These are phyloP conservation scores for Fusarium drepaniforme DNA, from an alignment of 2,329 filamentous ascomycete species.

Conservation along the genomic window DNA sequence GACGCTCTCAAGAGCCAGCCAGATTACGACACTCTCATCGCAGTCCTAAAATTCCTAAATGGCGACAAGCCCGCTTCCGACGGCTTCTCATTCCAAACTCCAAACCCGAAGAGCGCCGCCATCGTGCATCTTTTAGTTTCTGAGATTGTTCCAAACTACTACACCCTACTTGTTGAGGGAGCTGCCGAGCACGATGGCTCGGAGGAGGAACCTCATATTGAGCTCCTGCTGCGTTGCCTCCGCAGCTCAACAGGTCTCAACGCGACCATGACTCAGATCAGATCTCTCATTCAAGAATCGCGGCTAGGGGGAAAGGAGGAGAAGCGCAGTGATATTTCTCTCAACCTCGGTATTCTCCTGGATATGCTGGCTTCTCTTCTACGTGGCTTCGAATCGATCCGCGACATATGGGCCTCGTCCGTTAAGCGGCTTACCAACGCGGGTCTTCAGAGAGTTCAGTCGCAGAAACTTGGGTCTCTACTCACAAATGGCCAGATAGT, in stretches of 20 bases:
- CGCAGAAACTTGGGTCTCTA: constrained; percentile 55
- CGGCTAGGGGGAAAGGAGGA: constrained; percentile 53
- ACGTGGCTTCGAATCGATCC: constrained; percentile 50
- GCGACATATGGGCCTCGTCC: constrained; percentile 54
- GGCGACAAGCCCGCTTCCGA: constrained; percentile 33
- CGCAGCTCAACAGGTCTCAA: constrained; percentile 82
- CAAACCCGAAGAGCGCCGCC: constrained; percentile 77
- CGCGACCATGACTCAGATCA: constrained; percentile 78
- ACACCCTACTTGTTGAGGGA: constrained; percentile 71
- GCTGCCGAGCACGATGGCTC: constrained; percentile 33
- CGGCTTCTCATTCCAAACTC: constrained; percentile 49
- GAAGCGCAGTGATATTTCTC: constrained; percentile 55
- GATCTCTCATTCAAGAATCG: constrained; percentile 67
- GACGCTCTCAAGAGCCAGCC: constrained; percentile 72
- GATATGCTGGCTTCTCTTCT: constrained; percentile 60
- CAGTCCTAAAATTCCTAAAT: constrained; percentile 65
- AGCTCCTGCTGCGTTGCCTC: constrained; percentile 73
- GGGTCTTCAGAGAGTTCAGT: constrained; percentile 47
- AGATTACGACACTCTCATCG: constrained; percentile 66
- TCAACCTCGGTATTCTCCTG: constrained; percentile 59
- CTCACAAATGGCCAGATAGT: constrained; percentile 63
- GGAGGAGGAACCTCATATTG: constrained; percentile 38
- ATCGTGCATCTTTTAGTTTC: constrained; percentile 81
- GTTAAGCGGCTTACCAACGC: constrained; percentile 36
- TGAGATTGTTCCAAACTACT: constrained; percentile 85